These are phyloP conservation scores for Candida loeiensis DNA, from an alignment of 805 yeast species.

Conservation along the genomic window DNA sequence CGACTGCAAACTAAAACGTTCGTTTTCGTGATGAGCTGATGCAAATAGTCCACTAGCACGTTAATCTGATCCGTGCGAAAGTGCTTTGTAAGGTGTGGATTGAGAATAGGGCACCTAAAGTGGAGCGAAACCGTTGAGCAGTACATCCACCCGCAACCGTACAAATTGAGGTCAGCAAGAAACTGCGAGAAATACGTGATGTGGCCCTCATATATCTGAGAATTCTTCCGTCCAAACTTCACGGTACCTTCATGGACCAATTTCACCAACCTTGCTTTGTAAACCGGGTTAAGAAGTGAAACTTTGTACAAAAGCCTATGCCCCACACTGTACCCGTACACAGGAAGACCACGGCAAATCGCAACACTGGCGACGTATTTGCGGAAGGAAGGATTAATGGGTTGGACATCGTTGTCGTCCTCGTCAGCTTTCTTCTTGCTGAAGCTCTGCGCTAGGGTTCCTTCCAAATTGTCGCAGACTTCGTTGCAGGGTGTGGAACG, in stretches of 20 bases:
- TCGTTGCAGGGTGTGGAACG: conserved; percentile 27
- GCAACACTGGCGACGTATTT: conserved; percentile 57
- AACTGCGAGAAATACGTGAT: conserved; percentile 76
- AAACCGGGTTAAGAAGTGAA: conserved; percentile 59
- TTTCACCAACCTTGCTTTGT: conserved; percentile 50
- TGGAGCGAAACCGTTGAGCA: conserved; percentile 31
- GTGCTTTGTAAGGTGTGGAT: conserved; percentile 11
- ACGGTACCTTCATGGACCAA: conserved; percentile 29
- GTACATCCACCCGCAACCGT: conserved; percentile 77
- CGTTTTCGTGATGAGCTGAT: conserved; percentile 16
- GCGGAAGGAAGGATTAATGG: conserved; percentile 11
- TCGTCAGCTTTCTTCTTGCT: conserved; percentile 9
- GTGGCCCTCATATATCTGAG: conserved; percentile 63
- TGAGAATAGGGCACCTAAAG: conserved; percentile 55
- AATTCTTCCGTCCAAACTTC: conserved; percentile 1
- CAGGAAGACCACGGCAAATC: conserved; percentile 70
- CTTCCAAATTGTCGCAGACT: conserved; percentile 46
- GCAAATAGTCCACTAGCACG: conserved; percentile 16
- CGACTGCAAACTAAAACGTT: conserved; percentile 28
- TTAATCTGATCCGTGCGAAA: conserved; percentile 5
- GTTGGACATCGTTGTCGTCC: conserved; percentile 4
- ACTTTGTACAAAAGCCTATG: conserved; percentile 66
- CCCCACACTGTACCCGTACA: conserved; percentile 79
- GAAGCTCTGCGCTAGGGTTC: conserved; percentile 37
- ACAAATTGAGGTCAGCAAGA: conserved; percentile 75